Evolutionary conservation across 768 basidiomycete genomes (phyloP), one percentile per base, ranked within the genome.

Genomic region (Mycena indigotica): DNA sequence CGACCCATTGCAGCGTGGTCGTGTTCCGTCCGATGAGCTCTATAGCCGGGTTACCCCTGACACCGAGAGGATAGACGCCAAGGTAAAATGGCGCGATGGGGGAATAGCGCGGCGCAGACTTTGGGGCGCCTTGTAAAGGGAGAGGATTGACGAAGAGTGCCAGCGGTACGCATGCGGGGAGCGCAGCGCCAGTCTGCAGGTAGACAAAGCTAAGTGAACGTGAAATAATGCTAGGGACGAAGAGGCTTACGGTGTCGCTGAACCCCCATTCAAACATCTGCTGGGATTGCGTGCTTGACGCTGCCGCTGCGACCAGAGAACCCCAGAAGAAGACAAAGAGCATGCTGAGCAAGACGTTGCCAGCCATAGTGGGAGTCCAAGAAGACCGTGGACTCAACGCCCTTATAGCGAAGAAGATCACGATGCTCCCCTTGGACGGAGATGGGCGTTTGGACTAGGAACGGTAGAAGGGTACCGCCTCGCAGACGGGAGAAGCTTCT

Each of bases 201-300:
- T 8, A 12, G n/a, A n/a, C n/a, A n/a, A n/a, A n/a, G 15, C 15
- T 23, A 19, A 44, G 41, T 16, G 5, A 16, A 8, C 8, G 15
- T 12, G 23, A 19, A 12, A 8, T 12, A 21, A 44, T 35, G 17
- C 17, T 8, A 35, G 32, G 32, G 10, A 17, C 10, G 17, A 17
- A 35, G 17, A 8, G 32, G 5, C 41, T 12, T 23, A 44, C 41
- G 23, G 12, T 44, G 21, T 44, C 41, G 41, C 5, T 23, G 21
- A 44, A 44, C n/a, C 41, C 41, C 41, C 41, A 44, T 21, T 44
- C 41, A 21, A 44, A 44, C 41, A 44, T 44, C 41, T 44, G 41
- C n/a, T 44, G 15, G 15, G 41, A 44, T 35, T 35, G 32, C 8
- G 17, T 8, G 32, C 17, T 17, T 8, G 32, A 35, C 17, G 32